A percentile compares a stretch with the other conserved stretches of the same genome.
Conservation (phyloP, 176 grass and related monocot genomes). For the Zea luxurians region DNA sequence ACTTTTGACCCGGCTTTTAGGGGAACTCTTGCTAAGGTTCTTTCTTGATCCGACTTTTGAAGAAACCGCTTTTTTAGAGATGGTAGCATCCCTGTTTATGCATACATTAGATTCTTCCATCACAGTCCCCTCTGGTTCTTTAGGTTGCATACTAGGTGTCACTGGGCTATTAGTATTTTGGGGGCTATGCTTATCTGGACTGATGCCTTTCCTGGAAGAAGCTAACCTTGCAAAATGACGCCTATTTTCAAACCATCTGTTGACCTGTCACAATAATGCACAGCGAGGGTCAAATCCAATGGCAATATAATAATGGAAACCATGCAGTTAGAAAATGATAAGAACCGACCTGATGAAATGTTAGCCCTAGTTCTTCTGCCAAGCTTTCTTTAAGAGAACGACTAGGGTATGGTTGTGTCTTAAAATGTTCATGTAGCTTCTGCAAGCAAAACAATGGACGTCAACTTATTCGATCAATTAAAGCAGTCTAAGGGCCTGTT, state of each 20-base stretch:
- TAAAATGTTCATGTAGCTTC: constrained; percentile 53
- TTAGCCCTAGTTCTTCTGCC: constrained; percentile 60
- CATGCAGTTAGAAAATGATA: constrained; percentile 30
- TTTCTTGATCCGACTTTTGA: constrained; percentile 24
- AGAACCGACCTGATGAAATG: constrained; percentile 43
- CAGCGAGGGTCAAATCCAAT: constrained; percentile 21
- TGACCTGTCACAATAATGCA: constrained; percentile 47
- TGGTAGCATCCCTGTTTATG: background rate
- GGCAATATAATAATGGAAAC: constrained; percentile 19
- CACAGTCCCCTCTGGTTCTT: constrained; percentile 7
- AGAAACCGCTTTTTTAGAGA: constrained; percentile 1
- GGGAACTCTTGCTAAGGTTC: constrained; percentile 1
- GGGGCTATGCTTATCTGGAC: constrained; percentile 7
- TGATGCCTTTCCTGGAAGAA: constrained; percentile 24
- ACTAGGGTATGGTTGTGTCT: constrained; percentile 54
- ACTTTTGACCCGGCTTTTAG: constrained; percentile 18
- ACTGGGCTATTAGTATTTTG: constrained; percentile 25
- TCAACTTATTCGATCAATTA: constrained; percentile 5
- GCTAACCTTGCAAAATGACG: constrained; percentile 36
- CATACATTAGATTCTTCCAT: constrained; percentile 28
- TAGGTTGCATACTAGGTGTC: background rate
- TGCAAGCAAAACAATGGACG: constrained; percentile 34
- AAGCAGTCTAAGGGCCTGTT: background rate
- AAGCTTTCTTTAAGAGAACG: constrained; percentile 52
- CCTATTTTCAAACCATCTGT: constrained; percentile 59